Percentiles rank a stretch among this genome's conserved stretches.
These are phyloP conservation scores for Paratinospora sagittata DNA, from an alignment of 164 flowering plant genomes.

Conservation along the genomic window DNA sequence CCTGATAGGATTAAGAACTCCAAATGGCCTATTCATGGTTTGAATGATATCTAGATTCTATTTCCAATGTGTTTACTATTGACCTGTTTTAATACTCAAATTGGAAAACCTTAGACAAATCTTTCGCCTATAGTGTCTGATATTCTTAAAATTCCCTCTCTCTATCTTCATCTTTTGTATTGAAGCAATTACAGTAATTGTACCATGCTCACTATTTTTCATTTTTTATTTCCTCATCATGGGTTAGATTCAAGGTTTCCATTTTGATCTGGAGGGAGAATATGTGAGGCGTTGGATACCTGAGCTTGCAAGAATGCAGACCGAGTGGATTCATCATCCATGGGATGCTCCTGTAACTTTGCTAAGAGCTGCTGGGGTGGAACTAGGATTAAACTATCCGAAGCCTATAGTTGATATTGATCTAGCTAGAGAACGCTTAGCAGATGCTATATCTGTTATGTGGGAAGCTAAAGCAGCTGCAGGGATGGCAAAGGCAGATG, in stretches of 20 bases:
- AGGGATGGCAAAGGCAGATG: slow-evolving; percentile 32
- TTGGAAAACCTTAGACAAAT: no score
- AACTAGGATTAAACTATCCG: slow-evolving; percentile 81
- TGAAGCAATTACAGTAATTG: not conserved
- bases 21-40: no score
- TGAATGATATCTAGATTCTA: no score
- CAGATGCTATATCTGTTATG: slow-evolving; percentile 53
- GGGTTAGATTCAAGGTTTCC: slow-evolving; percentile 72
- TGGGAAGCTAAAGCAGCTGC: slow-evolving; percentile 54
- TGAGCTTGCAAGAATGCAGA: slow-evolving; percentile 84
- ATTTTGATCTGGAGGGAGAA: slow-evolving; percentile 82
- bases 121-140: no score
- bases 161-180: not conserved
- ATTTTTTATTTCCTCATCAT: not conserved
- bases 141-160: no score
- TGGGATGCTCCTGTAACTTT: slow-evolving; percentile 78
- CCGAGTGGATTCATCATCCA: slow-evolving; percentile 97
- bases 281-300: slow-evolving; percentile 94
- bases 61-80: no score
- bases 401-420: slow-evolving; percentile 76
- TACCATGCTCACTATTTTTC: not conserved
- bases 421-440: slow-evolving; percentile 52
- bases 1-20: no score
- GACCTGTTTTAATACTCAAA: no score
- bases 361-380: slow-evolving; percentile 81